Conservation (phyloP, 495 filamentous ascomycete genomes). For the Neurospora discreta region DNA sequence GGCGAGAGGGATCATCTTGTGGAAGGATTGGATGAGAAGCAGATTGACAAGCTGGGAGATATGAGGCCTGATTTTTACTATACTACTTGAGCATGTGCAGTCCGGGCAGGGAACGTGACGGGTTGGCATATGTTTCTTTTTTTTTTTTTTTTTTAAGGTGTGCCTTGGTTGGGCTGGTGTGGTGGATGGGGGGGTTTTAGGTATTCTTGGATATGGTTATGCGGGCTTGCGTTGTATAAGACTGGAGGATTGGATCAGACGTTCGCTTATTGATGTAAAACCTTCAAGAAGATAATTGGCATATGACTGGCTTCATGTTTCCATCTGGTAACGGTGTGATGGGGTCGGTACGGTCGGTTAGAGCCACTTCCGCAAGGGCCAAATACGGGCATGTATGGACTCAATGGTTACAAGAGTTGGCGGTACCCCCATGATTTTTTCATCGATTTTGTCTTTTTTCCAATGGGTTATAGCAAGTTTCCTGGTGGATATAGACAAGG, state of each 20-base stretch:
- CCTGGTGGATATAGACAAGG: neutral
- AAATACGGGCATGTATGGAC: neutral
- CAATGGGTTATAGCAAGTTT: neutral
- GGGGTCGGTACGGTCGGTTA: neutral
- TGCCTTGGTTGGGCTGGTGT: neutral
- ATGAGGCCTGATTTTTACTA: constrained; percentile 69
- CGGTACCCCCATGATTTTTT: neutral
- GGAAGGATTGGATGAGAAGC: constrained; percentile 44
- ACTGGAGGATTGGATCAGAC: neutral
- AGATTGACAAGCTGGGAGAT: constrained; percentile 60
- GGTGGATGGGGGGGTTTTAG: neutral
- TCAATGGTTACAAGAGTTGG: neutral
- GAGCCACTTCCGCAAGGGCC: neutral
- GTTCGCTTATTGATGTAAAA: neutral
- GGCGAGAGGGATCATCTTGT: constrained; percentile 64
- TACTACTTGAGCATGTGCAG: constrained; percentile 26
- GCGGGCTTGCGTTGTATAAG: neutral
- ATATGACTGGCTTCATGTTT: neutral
- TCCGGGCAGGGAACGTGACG: neutral
- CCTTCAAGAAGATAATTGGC: neutral
- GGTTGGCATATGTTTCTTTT: neutral
- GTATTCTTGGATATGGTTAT: neutral
- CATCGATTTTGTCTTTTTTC: neutral
- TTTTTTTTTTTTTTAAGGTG: too few relatives aligned
- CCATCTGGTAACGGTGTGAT: neutral